A percentile compares a stretch with the other conserved stretches of the same genome.
Evolutionary conservation across 2,329 filamentous ascomycete genomes (phyloP).

Genomic region (Exophiala phaeomuriformis): DNA sequence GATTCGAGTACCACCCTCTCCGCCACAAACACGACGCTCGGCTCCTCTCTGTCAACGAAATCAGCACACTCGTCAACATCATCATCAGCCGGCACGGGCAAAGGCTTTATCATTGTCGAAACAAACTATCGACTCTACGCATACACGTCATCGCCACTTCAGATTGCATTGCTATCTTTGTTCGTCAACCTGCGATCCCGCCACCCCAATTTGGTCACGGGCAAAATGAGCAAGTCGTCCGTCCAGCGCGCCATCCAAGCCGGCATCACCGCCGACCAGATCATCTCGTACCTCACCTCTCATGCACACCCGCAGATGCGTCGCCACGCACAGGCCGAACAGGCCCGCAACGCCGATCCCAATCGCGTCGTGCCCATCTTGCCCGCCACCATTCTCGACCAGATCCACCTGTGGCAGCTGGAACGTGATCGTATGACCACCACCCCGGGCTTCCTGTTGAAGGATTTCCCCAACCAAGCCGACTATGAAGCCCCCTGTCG

Average conservation of each 20-base stretch:
- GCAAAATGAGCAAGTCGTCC: slow-evolving; percentile 80
- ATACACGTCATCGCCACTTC: slow-evolving; percentile 86
- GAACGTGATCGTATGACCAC: slow-evolving; percentile 91
- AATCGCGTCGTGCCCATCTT: slow-evolving; percentile 54
- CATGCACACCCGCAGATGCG: slow-evolving; percentile 95
- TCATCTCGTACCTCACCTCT: slow-evolving; percentile 83
- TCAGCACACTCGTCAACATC: slow-evolving; percentile 48
- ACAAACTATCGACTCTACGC: slow-evolving; percentile 98
- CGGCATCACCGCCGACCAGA: slow-evolving; percentile 91
- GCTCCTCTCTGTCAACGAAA: slow-evolving; percentile 50
- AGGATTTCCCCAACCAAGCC: slow-evolving; percentile 69
- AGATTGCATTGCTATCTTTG: slow-evolving; percentile 87
- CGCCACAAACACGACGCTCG: slow-evolving; percentile 60
- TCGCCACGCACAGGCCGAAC: slow-evolving; percentile 46
- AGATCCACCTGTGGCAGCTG: slow-evolving; percentile 95
- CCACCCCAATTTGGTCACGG: slow-evolving; percentile 89
- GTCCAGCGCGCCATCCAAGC: slow-evolving; percentile 78
- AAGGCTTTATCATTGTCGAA: slow-evolving; percentile 87
- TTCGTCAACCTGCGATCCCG: slow-evolving; percentile 83
- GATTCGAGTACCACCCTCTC: slow-evolving; percentile 64
- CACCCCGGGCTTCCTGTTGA: slow-evolving; percentile 76
- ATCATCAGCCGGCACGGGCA: slow-evolving; percentile 27
- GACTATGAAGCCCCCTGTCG: slow-evolving; percentile 48
- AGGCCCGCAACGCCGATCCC: slow-evolving; percentile 31
- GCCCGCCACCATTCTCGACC: slow-evolving; percentile 92